Evolutionary conservation across 148 eudicot genomes (phyloP).

Genomic region (Dianthus caryophyllus): DNA sequence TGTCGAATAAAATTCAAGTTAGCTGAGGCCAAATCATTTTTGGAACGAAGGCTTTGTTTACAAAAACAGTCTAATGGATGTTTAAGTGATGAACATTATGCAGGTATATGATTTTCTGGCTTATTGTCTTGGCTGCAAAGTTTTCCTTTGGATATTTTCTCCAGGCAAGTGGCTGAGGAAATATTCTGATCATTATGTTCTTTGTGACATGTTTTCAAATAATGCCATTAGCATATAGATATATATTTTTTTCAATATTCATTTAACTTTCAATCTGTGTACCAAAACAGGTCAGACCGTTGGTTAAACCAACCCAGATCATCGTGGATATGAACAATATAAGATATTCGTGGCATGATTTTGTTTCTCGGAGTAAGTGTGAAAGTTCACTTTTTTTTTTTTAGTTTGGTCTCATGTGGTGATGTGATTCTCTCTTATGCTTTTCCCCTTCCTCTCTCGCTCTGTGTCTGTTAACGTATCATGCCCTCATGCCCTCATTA

Average conservation of each 20-base stretch:
- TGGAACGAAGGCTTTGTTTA: not conserved
- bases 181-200: not conserved
- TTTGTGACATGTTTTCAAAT: not conserved
- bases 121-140: constrained; percentile 70
- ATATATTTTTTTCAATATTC: not conserved
- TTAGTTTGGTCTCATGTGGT: not conserved
- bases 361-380: constrained; percentile 77
- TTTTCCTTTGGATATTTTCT: constrained; percentile 81
- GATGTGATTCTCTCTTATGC: not conserved
- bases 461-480: not conserved
- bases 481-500: not conserved
- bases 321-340: constrained; percentile 44
- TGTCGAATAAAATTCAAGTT: no score
- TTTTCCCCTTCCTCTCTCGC: not conserved
- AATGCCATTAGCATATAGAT: not conserved
- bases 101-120: constrained; percentile 90
- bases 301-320: constrained; percentile 64
- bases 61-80: not conserved
- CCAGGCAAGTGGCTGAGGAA: constrained; percentile 46
- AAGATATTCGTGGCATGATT: constrained; percentile 87
- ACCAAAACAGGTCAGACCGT: constrained; percentile 60
- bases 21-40: no score
- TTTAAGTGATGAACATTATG: constrained; percentile 17
- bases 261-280: not conserved
- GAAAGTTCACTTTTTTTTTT: not conserved